phyloP scores from a whole-genome alignment of 805 yeast species.

The Saccharomycopsis selenospora region DNA sequence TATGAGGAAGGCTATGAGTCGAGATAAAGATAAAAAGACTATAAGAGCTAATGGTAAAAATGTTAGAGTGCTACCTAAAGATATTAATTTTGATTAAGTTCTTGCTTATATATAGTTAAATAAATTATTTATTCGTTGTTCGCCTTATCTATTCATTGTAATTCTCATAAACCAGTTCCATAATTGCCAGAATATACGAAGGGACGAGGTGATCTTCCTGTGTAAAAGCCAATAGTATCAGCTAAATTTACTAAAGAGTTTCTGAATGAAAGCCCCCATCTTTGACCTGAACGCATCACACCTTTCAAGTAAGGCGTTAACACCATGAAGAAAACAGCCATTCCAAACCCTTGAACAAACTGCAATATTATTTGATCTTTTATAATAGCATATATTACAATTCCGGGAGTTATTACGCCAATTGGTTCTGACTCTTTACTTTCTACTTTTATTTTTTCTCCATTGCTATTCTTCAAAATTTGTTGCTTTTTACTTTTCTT shows the following conservation, averaged over 20 bases:
- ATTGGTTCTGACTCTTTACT: conserved; percentile 24
- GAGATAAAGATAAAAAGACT: conserved; percentile 49
- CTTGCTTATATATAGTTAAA: too few relatives aligned
- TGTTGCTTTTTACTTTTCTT: conserved; percentile 18
- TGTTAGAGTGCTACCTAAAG: conserved; percentile 56
- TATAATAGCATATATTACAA: conserved; percentile 40
- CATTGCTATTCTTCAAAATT: conserved; percentile 16
- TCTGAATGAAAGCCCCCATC: conserved; percentile 11
- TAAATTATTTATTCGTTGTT: too few relatives aligned
- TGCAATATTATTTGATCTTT: conserved; percentile 52
- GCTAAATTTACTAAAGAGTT: not conserved
- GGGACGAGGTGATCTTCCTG: not conserved
- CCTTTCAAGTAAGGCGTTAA: conserved; percentile 10
- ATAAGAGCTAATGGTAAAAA: conserved; percentile 55
- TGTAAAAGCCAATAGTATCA: not conserved
- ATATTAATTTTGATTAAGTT: conserved; percentile 25
- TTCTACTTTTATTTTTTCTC: conserved; percentile 13
- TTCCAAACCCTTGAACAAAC: conserved; percentile 44
- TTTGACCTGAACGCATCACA: conserved; percentile 11
- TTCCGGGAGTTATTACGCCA: conserved; percentile 37
- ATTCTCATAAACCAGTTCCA: too few relatives aligned
- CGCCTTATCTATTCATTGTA: too few relatives aligned
- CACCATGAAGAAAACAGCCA: conserved; percentile 17
- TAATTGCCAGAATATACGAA: not conserved
- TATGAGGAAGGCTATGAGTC: conserved; percentile 59